Evolutionary conservation across 768 basidiomycete genomes (phyloP), one percentile per base, ranked within the genome.

Genomic region (Butyriboletus loyo): DNA sequence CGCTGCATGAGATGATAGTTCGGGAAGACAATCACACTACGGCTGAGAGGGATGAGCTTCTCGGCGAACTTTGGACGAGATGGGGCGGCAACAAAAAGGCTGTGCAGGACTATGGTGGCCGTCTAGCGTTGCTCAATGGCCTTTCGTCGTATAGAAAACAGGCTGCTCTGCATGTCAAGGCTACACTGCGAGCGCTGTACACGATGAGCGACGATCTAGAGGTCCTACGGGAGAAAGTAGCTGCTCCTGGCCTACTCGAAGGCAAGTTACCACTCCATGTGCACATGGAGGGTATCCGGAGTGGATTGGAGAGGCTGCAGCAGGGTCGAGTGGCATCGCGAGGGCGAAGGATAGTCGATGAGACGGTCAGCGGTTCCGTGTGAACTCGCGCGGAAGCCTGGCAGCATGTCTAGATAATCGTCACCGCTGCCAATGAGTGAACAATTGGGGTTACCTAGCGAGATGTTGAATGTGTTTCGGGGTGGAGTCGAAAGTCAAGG

Each of bases 181-280:
- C 80, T 0, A 80, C 86, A 14, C 62, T 87, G 59, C 82, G 84
- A 46, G 75, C 81, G 10, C 69, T 92, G 55, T 69, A 80, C 27
- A 72, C 73, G 35, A 80, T 90, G 82, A 80, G 80, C 56, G 83
- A 80, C 32, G 87, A 90, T 55, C 82, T 91, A 75, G 87, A 88
- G 63, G 87, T 88, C 39, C 69, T 92, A 54, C 75, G 89, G 54
- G 85, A 88, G 62, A 74, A 85, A 17, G 86, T 88, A 1, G 79
- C 86, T 5, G 78, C 81, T 30, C 88, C 89, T 1, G 82, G 83
- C 45, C 67, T 91, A 5, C 65, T 80, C 11, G 83, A 80, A 5
- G 68, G 79, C n/a, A 72, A 70, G 37, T 74, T 89, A 15, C 86
- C 88, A 5, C 72, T 86, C 5, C 83, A 86, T 52, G 87, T 90